These are phyloP conservation scores for Aspergillus baeticus DNA, from an alignment of 495 filamentous ascomycete species.

Conservation along the genomic window DNA sequence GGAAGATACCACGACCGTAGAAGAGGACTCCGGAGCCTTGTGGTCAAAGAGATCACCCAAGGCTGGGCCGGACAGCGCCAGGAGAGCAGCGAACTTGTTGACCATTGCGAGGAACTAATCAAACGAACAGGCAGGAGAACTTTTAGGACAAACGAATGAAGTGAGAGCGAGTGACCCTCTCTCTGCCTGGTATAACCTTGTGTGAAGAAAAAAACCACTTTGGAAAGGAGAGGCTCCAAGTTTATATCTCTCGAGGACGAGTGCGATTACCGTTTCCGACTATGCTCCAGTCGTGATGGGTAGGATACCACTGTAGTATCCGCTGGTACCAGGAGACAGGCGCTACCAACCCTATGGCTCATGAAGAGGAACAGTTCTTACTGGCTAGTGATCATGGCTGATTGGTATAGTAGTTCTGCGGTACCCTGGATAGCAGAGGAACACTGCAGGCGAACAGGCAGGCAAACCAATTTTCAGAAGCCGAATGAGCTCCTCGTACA, in stretches of 20 bases:
- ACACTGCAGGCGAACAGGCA: conserved; percentile 21
- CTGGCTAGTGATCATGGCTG: not conserved
- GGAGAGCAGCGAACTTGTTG: conserved; percentile 36
- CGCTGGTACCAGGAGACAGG: conserved; percentile 11
- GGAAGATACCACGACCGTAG: conserved; percentile 15
- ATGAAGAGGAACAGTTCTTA: conserved; percentile 18
- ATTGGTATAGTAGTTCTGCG: not conserved
- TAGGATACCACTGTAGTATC: conserved; percentile 34
- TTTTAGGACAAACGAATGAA: conserved; percentile 40
- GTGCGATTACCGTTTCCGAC: conserved; percentile 16
- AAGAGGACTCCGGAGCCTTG: not conserved
- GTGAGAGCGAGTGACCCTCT: conserved; percentile 25
- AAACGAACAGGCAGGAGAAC: conserved; percentile 16
- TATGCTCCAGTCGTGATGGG: conserved; percentile 4
- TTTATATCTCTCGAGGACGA: conserved; percentile 34
- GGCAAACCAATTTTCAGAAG: conserved; percentile 13
- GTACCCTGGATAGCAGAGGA: conserved; percentile 26
- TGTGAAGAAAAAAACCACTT: conserved; percentile 11
- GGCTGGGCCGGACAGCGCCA: conserved; percentile 42
- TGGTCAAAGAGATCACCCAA: conserved; percentile 41
- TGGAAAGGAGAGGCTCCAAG: conserved; percentile 6
- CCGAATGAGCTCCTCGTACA: conserved; percentile 6
- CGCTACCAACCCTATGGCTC: conserved; percentile 8
- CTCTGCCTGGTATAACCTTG: conserved; percentile 14
- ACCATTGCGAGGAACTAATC: conserved; percentile 38